Conservation (phyloP, 2,329 filamentous ascomycete genomes). For the Verruconis gallopava region DNA sequence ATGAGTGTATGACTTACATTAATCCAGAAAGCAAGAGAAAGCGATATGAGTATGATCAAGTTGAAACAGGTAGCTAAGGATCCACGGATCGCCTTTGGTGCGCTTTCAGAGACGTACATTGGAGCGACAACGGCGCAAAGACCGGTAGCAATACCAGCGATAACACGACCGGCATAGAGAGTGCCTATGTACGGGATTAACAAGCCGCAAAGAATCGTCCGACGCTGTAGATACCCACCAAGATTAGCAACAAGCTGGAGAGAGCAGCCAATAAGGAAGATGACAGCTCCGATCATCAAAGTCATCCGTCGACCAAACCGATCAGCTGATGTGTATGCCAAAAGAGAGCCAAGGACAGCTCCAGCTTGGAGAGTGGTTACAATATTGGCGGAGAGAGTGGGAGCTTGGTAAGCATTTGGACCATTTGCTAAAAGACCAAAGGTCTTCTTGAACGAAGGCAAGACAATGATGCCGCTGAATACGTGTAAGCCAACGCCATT, state of each 20-base stretch:
- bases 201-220: not conserved
- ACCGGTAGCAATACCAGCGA: conserved; percentile 41
- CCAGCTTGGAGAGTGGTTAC: conserved; percentile 60
- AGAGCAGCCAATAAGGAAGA: conserved; percentile 46
- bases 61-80: conserved; percentile 45
- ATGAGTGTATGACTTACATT: too few relatives aligned
- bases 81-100: conserved; percentile 46
- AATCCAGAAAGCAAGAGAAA: too few relatives aligned
- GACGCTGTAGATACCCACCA: not conserved
- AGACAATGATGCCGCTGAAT: conserved; percentile 47
- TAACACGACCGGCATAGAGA: conserved; percentile 23
- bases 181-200: not conserved
- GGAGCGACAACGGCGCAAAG: conserved; percentile 45
- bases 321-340: conserved; percentile 43
- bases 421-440: conserved; percentile 36
- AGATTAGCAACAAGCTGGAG: not conserved
- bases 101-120: conserved; percentile 48
- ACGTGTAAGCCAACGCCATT: not conserved
- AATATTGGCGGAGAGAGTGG: conserved; percentile 48
- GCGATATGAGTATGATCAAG: too few relatives aligned
- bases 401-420: conserved; percentile 31
- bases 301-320: conserved; percentile 41
- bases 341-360: conserved; percentile 51
- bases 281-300: conserved; percentile 42
- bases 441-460: conserved; percentile 40